Conservation (phyloP, 257 asterid genomes). For the Prunella vulgaris region DNA sequence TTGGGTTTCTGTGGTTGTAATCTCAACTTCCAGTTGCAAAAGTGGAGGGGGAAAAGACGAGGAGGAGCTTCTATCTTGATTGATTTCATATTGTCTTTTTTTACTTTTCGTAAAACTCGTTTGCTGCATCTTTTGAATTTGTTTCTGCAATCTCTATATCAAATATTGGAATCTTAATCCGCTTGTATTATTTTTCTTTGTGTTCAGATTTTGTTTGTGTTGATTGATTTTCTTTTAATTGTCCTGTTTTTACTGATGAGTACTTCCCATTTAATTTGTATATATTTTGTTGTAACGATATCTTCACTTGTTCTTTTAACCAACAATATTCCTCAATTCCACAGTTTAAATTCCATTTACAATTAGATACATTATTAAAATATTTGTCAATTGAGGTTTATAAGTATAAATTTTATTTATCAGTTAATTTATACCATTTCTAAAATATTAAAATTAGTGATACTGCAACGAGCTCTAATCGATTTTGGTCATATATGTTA, state of each 20-base stretch:
- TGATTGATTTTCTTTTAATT: background rate
- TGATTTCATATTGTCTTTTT: background rate
- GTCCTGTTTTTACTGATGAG: background rate
- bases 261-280: background rate
- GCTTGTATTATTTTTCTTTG: background rate
- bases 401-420: no score
- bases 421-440: no score
- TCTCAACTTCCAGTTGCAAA: slow-evolving; percentile 33
- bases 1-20: slow-evolving; percentile 12
- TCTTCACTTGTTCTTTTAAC: no score
- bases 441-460: no score
- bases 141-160: background rate
- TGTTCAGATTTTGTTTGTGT: background rate
- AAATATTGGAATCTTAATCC: background rate
- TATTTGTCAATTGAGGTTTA: no score
- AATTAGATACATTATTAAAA: no score
- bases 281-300: background rate
- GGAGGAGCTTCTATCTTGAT: background rate
- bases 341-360: no score
- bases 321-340: no score
- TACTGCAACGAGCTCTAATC: no score
- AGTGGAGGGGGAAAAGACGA: background rate
- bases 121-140: slow-evolving; percentile 7
- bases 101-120: background rate
- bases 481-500: no score